Evolutionary conservation across 495 filamentous ascomycete genomes (phyloP).

Genomic region (Trichoderma gamsii): DNA sequence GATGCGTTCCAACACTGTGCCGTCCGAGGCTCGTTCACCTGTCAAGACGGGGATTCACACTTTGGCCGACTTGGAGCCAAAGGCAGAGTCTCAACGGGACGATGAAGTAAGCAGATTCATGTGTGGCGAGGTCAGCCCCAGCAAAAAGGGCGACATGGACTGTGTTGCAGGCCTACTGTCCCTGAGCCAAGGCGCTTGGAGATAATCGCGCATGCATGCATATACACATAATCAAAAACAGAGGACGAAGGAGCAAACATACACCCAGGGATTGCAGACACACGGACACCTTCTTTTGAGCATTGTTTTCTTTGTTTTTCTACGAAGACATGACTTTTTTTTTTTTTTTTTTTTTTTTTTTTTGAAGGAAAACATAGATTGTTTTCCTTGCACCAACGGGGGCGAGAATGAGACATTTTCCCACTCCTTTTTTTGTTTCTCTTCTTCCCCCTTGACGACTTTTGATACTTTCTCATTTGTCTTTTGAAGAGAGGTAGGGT

Average conservation of each 20-base stretch:
- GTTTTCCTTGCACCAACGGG: not conserved
- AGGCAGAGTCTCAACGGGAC: conserved; percentile 17
- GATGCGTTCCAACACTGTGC: conserved; percentile 32
- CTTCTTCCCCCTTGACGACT: not conserved
- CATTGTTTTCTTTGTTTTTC: not conserved
- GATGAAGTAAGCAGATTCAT: conserved; percentile 66
- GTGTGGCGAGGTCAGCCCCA: conserved; percentile 52
- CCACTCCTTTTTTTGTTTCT: not conserved
- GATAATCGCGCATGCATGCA: conserved; percentile 23
- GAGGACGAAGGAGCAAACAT: not conserved
- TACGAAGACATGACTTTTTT: conserved; percentile 7
- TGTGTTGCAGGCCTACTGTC: conserved; percentile 73
- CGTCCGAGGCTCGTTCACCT: conserved; percentile 14
- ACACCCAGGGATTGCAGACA: not conserved
- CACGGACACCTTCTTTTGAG: not conserved
- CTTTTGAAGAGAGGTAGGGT: not conserved
- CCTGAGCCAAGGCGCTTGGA: conserved; percentile 56
- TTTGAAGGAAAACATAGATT: not conserved
- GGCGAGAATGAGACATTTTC: no score
- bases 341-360: no score
- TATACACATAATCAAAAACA: not conserved
- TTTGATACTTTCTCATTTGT: not conserved
- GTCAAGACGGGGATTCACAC: not conserved
- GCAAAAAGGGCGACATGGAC: conserved; percentile 61
- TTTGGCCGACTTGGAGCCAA: conserved; percentile 1